These are phyloP conservation scores for Dittrichia graveolens DNA, from an alignment of 129 eudicot genomes.

Conservation along the genomic window DNA sequence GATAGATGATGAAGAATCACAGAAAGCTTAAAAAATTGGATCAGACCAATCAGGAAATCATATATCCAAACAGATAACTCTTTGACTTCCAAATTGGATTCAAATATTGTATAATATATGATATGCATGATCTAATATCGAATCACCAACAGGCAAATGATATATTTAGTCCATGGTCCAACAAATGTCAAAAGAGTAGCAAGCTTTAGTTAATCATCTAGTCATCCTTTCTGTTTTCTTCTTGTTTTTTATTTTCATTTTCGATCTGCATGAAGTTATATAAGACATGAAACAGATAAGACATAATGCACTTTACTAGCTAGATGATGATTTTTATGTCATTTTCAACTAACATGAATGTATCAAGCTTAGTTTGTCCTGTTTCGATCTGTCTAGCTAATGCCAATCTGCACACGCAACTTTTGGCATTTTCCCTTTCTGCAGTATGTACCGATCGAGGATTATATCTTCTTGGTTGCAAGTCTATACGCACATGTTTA, in stretches of 20 bases:
- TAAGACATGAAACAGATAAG: slow-evolving; percentile 27
- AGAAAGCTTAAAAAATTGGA: slow-evolving; percentile 16
- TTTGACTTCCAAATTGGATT: slow-evolving; percentile 15
- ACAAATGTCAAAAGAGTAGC: slow-evolving; percentile 26
- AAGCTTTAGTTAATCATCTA: slow-evolving; percentile 36
- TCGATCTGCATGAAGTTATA: slow-evolving; percentile 24
- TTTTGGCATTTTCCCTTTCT: slow-evolving; percentile 23
- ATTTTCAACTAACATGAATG: slow-evolving; percentile 33
- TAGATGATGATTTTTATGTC: slow-evolving; percentile 20
- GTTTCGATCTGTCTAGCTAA: slow-evolving; percentile 34
- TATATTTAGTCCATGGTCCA: slow-evolving; percentile 20
- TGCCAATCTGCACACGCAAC: slow-evolving; percentile 30
- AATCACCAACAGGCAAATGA: slow-evolving; percentile 9
- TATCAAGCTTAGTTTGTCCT: slow-evolving; percentile 23
- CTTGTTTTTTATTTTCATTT: slow-evolving; percentile 9
- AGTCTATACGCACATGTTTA: neutral
- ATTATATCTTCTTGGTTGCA: slow-evolving; percentile 23
- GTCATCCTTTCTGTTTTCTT: slow-evolving; percentile 33
- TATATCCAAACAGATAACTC: slow-evolving; percentile 28
- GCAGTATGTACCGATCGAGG: neutral
- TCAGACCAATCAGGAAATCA: slow-evolving; percentile 21
- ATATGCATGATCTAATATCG: slow-evolving; percentile 21
- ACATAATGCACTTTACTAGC: slow-evolving; percentile 26
- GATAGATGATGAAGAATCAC: slow-evolving; percentile 37
- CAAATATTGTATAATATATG: slow-evolving; percentile 17